Base-by-base conservation (phyloP, 805 yeast species). In the Metschnikowia shivogae region DNA sequence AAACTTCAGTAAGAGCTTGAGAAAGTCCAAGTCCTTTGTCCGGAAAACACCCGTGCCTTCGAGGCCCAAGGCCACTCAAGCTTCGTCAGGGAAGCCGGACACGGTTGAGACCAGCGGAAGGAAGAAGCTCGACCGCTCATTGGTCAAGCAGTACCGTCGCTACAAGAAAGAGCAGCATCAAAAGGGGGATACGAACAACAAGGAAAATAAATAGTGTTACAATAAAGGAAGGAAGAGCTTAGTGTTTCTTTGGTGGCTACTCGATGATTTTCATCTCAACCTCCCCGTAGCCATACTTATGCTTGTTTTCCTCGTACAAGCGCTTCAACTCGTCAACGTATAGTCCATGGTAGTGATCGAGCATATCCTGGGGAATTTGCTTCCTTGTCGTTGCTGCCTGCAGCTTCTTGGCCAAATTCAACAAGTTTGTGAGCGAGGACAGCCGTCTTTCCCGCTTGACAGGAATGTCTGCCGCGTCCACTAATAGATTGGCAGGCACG, bases 281-380 rank as follows among this genome's bases (percentile, higher is more conserved):
- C 51, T 76, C 78, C 34, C 72, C 76, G 50, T 73, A 68, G 1
- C 77, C 73, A 52, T 62, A 89, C 46, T 70, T 68, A 2, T 67
- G 72, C 61, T 82, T 87, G 59, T 89, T 77, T 4, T 78, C 82
- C 32, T 84, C 78, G 63, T 80, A 92, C 2, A 89, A 69, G 49
- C 75, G 68, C 49, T 72, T 63, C 53, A 90, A 64, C 48, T 81
- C 86, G 6, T 78, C 73, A 9, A 85, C 74, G 59, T 93, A 93
- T 22, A 81, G 54, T 12, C 65, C 67, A 63, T 92, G 99, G 57
- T 84, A 89, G 49, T 81, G 72, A 43, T 85, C 83, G 13, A 89
- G 72, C 26, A 70, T 44, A 28, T 64, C 71, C 20, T 60, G 67
- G 2, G 76, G 74, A 22, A 68, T 57, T 39, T 66, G 65, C 4